Evolutionary conservation across 2,329 filamentous ascomycete genomes (phyloP).

Genomic region (Botrytis squamosa): DNA sequence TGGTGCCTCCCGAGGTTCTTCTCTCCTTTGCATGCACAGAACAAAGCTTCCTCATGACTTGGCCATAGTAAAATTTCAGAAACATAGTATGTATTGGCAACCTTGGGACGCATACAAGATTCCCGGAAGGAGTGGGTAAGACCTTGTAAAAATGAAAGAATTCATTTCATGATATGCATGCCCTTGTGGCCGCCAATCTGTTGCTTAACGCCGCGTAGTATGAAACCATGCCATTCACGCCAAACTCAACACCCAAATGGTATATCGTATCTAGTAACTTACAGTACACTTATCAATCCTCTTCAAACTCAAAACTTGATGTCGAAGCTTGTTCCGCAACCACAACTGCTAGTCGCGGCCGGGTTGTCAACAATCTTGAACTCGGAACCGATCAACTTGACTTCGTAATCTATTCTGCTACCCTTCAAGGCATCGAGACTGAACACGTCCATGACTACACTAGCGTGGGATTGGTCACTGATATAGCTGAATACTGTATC

Average conservation of each 20-base stretch:
- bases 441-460: conserved; percentile 83
- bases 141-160: neutral
- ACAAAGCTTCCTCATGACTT: neutral
- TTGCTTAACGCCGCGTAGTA: neutral
- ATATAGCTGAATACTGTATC: conserved; percentile 80
- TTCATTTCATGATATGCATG: neutral
- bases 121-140: neutral
- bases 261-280: conserved; percentile 10
- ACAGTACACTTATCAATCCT: neutral
- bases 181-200: neutral
- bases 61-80: neutral
- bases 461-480: conserved; percentile 59
- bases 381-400: conserved; percentile 90
- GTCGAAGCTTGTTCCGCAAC: conserved; percentile 96
- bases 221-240: neutral
- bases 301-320: conserved; percentile 60
- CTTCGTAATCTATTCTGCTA: conserved; percentile 94
- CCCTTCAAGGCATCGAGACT: conserved; percentile 87
- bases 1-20: neutral
- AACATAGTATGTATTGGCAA: neutral
- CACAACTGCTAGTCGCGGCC: conserved; percentile 86
- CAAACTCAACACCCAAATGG: neutral
- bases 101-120: neutral
- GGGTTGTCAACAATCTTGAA: conserved; percentile 98
- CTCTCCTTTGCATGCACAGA: no score